Conservation (phyloP, 2,329 filamentous ascomycete species). For the Fusarium armeniacum region DNA sequence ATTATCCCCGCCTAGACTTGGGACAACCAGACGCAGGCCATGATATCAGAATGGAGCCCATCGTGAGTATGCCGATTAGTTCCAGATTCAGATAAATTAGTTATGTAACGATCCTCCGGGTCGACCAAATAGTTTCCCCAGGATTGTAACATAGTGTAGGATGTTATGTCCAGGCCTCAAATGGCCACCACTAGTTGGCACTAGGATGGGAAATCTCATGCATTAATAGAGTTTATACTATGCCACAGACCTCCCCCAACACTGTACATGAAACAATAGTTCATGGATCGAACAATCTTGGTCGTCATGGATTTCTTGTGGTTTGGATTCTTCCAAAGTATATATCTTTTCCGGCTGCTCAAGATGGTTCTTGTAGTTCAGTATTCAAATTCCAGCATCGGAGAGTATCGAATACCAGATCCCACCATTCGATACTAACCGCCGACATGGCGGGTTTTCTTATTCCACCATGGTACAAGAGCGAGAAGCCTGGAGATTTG, state of each 20-base stretch:
- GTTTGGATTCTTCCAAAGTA: too few relatives aligned
- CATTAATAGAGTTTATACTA: neutral
- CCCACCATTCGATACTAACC: neutral
- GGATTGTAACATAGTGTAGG: neutral
- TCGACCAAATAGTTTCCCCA: neutral
- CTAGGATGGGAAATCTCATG: neutral
- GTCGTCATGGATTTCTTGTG: neutral
- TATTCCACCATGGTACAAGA: conserved; percentile 31
- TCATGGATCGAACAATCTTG: neutral
- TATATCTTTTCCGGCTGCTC: neutral
- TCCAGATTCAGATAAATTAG: neutral
- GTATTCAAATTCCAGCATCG: too few relatives aligned
- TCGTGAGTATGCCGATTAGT: neutral
- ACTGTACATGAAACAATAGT: neutral
- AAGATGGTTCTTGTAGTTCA: too few relatives aligned
- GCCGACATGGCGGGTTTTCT: conserved; percentile 34
- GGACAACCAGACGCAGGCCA: too few relatives aligned
- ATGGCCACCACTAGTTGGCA: neutral
- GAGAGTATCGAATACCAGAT: too few relatives aligned
- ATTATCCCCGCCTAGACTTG: too few relatives aligned
- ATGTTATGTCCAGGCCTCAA: neutral
- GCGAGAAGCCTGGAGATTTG: conserved; percentile 8
- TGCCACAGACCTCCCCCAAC: neutral
- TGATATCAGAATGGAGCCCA: too few relatives aligned
- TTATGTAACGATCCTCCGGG: neutral